These are phyloP conservation scores for Podosphaera xanthii DNA, from an alignment of 2,329 filamentous ascomycete genomes.

Conservation along the genomic window DNA sequence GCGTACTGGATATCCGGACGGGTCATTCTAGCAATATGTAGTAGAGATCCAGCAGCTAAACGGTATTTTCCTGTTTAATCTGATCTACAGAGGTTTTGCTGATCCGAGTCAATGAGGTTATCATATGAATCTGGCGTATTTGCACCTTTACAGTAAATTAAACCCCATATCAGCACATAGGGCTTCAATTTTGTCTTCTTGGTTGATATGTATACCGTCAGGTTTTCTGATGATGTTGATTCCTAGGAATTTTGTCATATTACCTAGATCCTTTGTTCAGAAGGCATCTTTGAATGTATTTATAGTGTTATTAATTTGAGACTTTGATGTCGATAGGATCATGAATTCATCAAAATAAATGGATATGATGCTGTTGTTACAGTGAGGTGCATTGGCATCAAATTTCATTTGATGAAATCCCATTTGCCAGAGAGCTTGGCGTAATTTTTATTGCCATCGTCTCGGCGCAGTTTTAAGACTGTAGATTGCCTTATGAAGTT, in stretches of 20 bases:
- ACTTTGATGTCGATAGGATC: background rate
- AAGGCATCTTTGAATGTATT: background rate
- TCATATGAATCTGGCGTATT: background rate
- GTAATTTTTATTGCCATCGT: too few relatives aligned
- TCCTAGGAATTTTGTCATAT: background rate
- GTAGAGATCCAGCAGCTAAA: background rate
- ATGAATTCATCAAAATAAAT: background rate
- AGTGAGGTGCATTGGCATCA: too few relatives aligned
- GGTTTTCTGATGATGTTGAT: background rate
- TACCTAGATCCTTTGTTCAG: background rate
- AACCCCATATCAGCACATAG: background rate
- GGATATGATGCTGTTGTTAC: too few relatives aligned
- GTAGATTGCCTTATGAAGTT: too few relatives aligned
- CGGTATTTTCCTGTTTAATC: background rate
- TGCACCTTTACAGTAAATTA: background rate
- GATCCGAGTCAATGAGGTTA: background rate
- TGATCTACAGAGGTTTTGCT: background rate
- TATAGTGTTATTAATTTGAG: background rate
- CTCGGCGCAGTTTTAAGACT: too few relatives aligned
- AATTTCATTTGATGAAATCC: too few relatives aligned
- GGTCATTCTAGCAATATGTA: too few relatives aligned
- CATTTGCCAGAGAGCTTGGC: too few relatives aligned
- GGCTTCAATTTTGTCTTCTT: background rate
- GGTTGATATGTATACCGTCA: background rate
- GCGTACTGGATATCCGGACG: background rate